phyloP scores from a whole-genome alignment of 768 basidiomycete species.

The Antrodiella citrinella region DNA sequence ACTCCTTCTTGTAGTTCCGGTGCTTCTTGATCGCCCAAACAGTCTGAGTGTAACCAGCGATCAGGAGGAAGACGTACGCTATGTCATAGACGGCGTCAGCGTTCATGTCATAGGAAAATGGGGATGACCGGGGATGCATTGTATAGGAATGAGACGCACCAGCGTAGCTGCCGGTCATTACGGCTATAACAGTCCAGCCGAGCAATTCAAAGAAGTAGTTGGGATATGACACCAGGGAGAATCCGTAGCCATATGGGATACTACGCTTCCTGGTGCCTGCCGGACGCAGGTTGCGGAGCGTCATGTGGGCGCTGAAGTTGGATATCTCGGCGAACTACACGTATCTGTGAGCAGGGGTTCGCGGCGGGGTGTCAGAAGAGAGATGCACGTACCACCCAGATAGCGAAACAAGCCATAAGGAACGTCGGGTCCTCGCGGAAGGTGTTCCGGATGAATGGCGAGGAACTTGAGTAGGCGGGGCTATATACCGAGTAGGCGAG shows the following conservation, averaged over 20 bases:
- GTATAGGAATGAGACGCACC: constrained; percentile 38
- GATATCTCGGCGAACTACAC: constrained; percentile 77
- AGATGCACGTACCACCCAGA: constrained; percentile 64
- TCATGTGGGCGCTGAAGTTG: constrained; percentile 79
- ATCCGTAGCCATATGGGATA: constrained; percentile 93
- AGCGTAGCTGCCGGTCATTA: constrained; percentile 71
- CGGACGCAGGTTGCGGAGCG: constrained; percentile 77
- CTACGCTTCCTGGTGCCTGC: constrained; percentile 67
- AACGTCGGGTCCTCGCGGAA: constrained; percentile 57
- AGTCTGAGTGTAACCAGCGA: constrained; percentile 62
- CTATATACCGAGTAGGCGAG: constrained; percentile 79
- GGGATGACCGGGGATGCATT: background rate
- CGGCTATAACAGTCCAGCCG: constrained; percentile 61
- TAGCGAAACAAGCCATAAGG: constrained; percentile 52
- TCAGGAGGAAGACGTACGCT: constrained; percentile 60
- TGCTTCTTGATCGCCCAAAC: constrained; percentile 93
- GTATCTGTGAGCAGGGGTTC: background rate
- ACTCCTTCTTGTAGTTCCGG: constrained; percentile 83
- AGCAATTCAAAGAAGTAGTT: constrained; percentile 93
- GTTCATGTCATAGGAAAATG: constrained; percentile 1
- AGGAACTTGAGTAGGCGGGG: constrained; percentile 62
- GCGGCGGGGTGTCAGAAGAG: constrained; percentile 1
- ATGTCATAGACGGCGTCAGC: background rate
- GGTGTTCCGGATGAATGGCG: constrained; percentile 55
- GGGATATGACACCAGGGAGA: constrained; percentile 77